Base-by-base conservation (phyloP, 352 stramenopile genomes). In the Globisporangium orthogonon region DNA sequence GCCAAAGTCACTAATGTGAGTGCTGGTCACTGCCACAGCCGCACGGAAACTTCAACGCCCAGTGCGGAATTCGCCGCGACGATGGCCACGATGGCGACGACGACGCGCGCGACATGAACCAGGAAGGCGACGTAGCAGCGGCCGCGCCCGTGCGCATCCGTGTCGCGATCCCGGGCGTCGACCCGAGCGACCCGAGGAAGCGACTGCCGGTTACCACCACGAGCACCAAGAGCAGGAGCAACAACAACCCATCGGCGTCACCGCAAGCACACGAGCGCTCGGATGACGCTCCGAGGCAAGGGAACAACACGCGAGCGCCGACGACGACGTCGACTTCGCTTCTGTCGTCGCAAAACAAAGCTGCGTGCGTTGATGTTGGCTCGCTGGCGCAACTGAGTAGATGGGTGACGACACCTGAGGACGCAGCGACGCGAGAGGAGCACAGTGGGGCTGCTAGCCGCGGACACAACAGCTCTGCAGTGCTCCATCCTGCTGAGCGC, bases 101-200 rank as follows among this genome's bases (percentile, higher is more conserved):
- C 10, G 35, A 7, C 14, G 35, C 35, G 35, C 35, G 17, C 43
- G 43, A 18, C 9, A 48, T 48, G 43, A 23, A 48, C 43, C 17
- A 28, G 17, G 10, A 10, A 6, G 43, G 6, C 43, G 17, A 10
- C 43, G 50, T 18, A 10, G 46, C 71, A 47, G 61, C 66, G 7
- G 51, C 30, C 18, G 52, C 66, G 45, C 60, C 66, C 2, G 66
- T 77, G 63, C 69, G 53, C 13, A 77, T 80, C 39, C 67, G 67
- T n/a, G 73, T 80, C 43, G 65, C 56, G 4, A 49, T 80, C 17
- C 69, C 71, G 41, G 69, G 44, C 50, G 58, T 76, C 15, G 59
- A 75, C 7, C 29, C 45, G 52, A 63, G 46, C 53, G 23, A 29
- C 7, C 29, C 37, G 40, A 15, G 47, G 33, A 61, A 49, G 33